Percentiles rank a stretch among this genome's conserved stretches.
Conservation (phyloP, 176 grass and related monocot genomes). For the Pharus latifolius region DNA sequence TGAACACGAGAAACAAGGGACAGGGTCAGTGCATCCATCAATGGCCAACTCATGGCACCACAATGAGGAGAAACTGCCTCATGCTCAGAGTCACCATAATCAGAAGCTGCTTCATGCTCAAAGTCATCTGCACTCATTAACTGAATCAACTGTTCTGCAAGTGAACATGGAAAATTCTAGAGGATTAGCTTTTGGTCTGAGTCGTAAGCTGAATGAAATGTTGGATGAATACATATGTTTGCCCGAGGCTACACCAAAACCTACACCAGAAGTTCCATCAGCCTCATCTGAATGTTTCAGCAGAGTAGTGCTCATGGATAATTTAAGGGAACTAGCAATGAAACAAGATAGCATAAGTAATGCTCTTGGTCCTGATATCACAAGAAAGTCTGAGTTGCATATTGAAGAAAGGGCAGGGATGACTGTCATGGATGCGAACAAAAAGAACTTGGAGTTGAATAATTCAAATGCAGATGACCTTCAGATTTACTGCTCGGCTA, state of each 20-base stretch:
- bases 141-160: not conserved
- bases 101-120: not conserved
- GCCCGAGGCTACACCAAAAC: not conserved
- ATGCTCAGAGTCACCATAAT: not conserved
- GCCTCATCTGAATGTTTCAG: constrained; percentile 4
- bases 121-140: constrained; percentile 23
- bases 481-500: constrained; percentile 7
- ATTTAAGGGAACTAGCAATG: constrained; percentile 4
- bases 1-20: constrained; percentile 11
- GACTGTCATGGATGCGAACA: not conserved
- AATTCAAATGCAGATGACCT: constrained; percentile 7
- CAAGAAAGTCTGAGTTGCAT: not conserved
- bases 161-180: constrained; percentile 25
- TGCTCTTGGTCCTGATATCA: not conserved
- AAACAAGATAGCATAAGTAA: constrained; percentile 16
- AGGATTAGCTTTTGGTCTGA: constrained; percentile 28
- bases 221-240: constrained; percentile 27
- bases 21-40: constrained; percentile 1
- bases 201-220: constrained; percentile 14
- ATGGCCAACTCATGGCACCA: not conserved
- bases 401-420: not conserved
- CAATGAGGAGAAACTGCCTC: not conserved
- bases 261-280: constrained; percentile 6
- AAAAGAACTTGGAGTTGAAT: constrained; percentile 14
- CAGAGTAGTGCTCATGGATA: not conserved